Evolutionary conservation across 2,329 filamentous ascomycete genomes (phyloP).

Genomic region (Botrytis paeoniae): DNA sequence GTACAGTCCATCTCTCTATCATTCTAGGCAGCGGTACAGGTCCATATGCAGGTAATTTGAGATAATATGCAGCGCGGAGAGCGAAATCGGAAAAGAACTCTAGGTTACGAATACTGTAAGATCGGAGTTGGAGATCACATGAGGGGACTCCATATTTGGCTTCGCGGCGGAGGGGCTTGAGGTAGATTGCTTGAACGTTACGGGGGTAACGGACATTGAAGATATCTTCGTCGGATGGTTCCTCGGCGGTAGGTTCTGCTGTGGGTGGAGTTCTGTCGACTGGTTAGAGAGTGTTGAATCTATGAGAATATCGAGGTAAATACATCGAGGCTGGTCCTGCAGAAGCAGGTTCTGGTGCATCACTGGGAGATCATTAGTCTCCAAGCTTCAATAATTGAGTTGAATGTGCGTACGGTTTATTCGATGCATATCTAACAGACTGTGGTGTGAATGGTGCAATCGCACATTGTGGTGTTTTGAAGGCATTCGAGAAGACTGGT

Average conservation of each 20-base stretch:
- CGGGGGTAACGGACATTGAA: constrained; percentile 62
- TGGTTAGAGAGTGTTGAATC: constrained; percentile 5
- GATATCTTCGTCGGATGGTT: background rate
- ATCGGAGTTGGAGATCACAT: constrained; percentile 89
- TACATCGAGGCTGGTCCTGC: constrained; percentile 6
- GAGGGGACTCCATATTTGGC: constrained; percentile 75
- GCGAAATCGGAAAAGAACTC: constrained; percentile 96
- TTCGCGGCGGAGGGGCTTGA: constrained; percentile 75
- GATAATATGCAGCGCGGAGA: constrained; percentile 89
- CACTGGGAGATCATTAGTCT: background rate
- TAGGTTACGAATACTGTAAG: constrained; percentile 84
- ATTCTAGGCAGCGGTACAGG: constrained; percentile 83
- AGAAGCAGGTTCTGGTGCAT: constrained; percentile 1
- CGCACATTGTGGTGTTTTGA: constrained; percentile 13
- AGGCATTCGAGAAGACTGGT: constrained; percentile 16
- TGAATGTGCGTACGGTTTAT: background rate
- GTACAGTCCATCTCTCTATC: constrained; percentile 91
- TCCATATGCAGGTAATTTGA: constrained; percentile 79
- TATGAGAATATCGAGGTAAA: background rate
- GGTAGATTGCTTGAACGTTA: constrained; percentile 79
- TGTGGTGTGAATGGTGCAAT: constrained; percentile 3
- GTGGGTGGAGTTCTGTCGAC: constrained; percentile 14
- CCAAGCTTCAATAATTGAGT: too few species aligned
- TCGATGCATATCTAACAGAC: constrained; percentile 6
- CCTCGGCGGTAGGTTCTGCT: background rate